phyloP scores from a whole-genome alignment of 108 stramenopile species.

The Stephanodiscus minutulus region DNA sequence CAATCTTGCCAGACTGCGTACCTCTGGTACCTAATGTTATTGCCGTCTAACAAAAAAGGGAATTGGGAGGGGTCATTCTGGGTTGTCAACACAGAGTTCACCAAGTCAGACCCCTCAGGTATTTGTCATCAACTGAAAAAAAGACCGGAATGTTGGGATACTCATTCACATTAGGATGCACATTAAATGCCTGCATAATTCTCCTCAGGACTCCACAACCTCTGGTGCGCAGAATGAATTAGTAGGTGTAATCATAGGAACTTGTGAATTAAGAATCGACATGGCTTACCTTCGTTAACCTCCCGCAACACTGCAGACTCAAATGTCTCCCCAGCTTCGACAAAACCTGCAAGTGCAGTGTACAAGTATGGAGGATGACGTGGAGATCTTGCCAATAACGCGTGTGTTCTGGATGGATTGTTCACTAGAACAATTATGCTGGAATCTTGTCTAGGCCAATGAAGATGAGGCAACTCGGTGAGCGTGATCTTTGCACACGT shows the following conservation, averaged over 20 bases:
- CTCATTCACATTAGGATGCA: too few species aligned
- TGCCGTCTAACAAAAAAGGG: too few species aligned
- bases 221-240: too few species aligned
- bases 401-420: conserved; percentile 46
- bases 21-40: too few species aligned
- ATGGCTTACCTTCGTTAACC: conserved; percentile 61
- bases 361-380: conserved; percentile 72
- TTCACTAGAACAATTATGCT: conserved; percentile 74
- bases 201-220: too few species aligned
- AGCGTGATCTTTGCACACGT: conserved; percentile 58
- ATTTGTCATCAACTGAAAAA: too few species aligned
- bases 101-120: too few species aligned
- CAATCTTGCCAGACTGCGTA: too few species aligned
- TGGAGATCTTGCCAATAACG: conserved; percentile 68
- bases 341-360: conserved; percentile 84
- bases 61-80: too few species aligned
- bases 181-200: too few species aligned
- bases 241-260: neutral
- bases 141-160: too few species aligned
- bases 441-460: conserved; percentile 85
- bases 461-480: conserved; percentile 35
- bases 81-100: too few species aligned
- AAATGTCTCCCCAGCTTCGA: conserved; percentile 87
- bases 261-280: neutral
- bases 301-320: conserved; percentile 77